A percentile compares a stretch with the other conserved stretches of the same genome.
phyloP scores from a whole-genome alignment of 345 rosid species.

The Sapria himalayana region DNA sequence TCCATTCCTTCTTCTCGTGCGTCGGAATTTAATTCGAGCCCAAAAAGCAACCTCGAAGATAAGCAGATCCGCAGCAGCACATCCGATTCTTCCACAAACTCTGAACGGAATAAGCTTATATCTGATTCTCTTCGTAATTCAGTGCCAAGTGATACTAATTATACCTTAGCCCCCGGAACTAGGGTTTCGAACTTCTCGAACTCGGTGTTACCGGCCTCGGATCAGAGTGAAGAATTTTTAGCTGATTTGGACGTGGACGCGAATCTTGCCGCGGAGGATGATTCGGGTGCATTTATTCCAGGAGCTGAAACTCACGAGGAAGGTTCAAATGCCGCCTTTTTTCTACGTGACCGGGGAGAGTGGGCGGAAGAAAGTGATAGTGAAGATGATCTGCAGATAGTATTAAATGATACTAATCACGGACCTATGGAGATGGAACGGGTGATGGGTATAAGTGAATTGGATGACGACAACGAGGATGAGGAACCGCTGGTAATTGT shows the following conservation, averaged over 20 bases:
- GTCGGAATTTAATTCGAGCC: slow-evolving; percentile 42
- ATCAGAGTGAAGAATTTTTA: slow-evolving; percentile 5
- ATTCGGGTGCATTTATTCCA: slow-evolving; percentile 5
- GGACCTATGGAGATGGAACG: slow-evolving; percentile 31
- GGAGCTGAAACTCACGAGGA: slow-evolving; percentile 8
- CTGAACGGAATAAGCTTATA: slow-evolving; percentile 5
- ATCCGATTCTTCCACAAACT: slow-evolving; percentile 4
- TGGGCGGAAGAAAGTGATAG: slow-evolving; percentile 74
- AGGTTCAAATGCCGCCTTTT: no score
- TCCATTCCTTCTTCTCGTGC: no score
- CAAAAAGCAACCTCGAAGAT: slow-evolving; percentile 9
- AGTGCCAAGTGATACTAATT: slow-evolving; percentile 3
- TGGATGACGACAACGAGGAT: slow-evolving; percentile 51
- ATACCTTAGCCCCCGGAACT: slow-evolving; percentile 15
- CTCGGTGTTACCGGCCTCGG: slow-evolving; percentile 8
- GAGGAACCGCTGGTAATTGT: slow-evolving; percentile 62
- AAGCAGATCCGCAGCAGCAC: slow-evolving; percentile 5
- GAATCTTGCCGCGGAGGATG: slow-evolving; percentile 7
- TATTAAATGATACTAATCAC: slow-evolving; percentile 54
- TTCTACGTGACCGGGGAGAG: slow-evolving; percentile 9
- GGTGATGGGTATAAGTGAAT: slow-evolving; percentile 23
- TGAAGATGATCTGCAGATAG: slow-evolving; percentile 88
- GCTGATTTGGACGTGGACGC: slow-evolving; percentile 7
- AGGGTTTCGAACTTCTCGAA: slow-evolving; percentile 23
- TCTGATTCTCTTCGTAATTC: slow-evolving; percentile 3